phyloP scores from a whole-genome alignment of 2,329 filamentous ascomycete genomes.

The Microdochium nivale region DNA sequence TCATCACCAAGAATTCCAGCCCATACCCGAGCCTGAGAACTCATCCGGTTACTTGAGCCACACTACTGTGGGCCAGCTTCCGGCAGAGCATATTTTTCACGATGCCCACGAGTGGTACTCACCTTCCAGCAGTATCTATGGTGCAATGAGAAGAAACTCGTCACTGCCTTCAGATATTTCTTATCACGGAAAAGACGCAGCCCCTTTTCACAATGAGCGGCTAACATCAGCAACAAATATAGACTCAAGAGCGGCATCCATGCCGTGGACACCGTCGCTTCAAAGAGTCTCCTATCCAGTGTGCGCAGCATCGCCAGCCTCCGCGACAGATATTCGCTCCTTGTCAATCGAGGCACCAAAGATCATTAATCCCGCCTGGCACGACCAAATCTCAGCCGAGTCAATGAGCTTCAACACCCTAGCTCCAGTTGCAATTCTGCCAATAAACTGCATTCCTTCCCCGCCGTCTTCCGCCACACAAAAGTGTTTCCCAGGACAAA shows the following conservation, averaged over 20 bases:
- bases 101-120: slow-evolving; percentile 29
- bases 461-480: slow-evolving; percentile 18
- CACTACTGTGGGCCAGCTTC: slow-evolving; percentile 11
- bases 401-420: background rate
- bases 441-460: background rate
- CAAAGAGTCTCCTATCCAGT: slow-evolving; percentile 20
- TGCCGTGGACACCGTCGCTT: slow-evolving; percentile 32
- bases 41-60: slow-evolving; percentile 19
- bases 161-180: slow-evolving; percentile 24
- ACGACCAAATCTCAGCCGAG: slow-evolving; percentile 30
- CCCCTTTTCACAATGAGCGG: slow-evolving; percentile 11
- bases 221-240: slow-evolving; percentile 15
- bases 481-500: slow-evolving; percentile 17
- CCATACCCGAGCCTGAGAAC: background rate
- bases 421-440: background rate
- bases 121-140: slow-evolving; percentile 24
- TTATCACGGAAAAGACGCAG: slow-evolving; percentile 20
- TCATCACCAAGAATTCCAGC: background rate
- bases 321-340: slow-evolving; percentile 20
- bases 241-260: slow-evolving; percentile 24
- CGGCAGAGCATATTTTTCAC: slow-evolving; percentile 22
- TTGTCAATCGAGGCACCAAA: slow-evolving; percentile 20
- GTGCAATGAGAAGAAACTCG: slow-evolving; percentile 21
- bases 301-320: slow-evolving; percentile 17
- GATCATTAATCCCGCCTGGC: slow-evolving; percentile 6